A percentile compares a stretch with the other conserved stretches of the same genome.
phyloP scores from a whole-genome alignment of 768 basidiomycete species.

The Trametes meyenii region DNA sequence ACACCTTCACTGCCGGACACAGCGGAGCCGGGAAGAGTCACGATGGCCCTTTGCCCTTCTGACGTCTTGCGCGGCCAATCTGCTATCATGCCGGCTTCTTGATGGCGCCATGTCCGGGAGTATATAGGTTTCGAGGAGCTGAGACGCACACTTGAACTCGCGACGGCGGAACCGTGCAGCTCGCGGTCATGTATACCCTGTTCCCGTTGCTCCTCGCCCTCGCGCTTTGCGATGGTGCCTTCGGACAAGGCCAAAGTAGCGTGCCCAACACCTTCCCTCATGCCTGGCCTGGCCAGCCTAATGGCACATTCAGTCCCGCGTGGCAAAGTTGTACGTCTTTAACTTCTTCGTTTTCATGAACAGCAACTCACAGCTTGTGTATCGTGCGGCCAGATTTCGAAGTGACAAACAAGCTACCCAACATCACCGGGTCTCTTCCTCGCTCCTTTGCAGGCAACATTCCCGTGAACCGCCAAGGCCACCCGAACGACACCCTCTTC shows the following conservation, averaged over 20 bases:
- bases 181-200: conserved; percentile 1
- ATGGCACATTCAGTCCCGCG: conserved; percentile 26
- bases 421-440: conserved; percentile 32
- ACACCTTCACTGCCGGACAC: too few relatives aligned
- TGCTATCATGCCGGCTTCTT: conserved; percentile 1
- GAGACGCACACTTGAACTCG: not conserved
- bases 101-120: not conserved
- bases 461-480: conserved; percentile 31
- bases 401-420: conserved; percentile 33
- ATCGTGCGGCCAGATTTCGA: conserved; percentile 29
- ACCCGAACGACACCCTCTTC: conserved; percentile 38
- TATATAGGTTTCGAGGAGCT: not conserved
- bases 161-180: not conserved
- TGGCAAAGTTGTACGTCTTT: conserved; percentile 34
- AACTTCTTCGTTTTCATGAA: not conserved
- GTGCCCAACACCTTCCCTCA: conserved; percentile 31
- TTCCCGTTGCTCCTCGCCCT: not conserved
- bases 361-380: too few relatives aligned
- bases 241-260: conserved; percentile 7
- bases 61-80: not conserved
- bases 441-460: conserved; percentile 37
- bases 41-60: not conserved
- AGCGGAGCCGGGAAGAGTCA: not conserved
- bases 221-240: not conserved
- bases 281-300: conserved; percentile 31